Base-by-base conservation (phyloP, 1,284 basidiomycete genomes). In the Ganoderma leucocontextum region DNA sequence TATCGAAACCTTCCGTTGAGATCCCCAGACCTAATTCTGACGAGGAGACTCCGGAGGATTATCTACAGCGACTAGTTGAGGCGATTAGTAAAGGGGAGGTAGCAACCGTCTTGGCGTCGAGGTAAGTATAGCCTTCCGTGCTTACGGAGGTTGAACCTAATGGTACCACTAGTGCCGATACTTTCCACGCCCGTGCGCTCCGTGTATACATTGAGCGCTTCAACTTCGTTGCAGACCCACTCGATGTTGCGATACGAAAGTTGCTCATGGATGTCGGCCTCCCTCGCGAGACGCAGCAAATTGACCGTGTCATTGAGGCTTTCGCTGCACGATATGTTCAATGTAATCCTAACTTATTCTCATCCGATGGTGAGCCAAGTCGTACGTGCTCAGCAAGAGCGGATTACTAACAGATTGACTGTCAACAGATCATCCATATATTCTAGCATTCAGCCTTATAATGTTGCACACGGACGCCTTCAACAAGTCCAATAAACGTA, bases 391-490 rank as follows among this genome's bases (percentile, higher is more conserved):
- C 49, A 39, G 13, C 17, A 25, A 10, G 10, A 7, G 7, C 29
- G 25, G 6, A 42, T 57, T 19, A 36, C 35, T 41, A 12, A 61
- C n/a, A 33, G 38, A 42, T 4, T 33, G 5, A 33, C 4, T 53
- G 7, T 36, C 10, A 22, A 25, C 65, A 95, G 97, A 99, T 77
- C 95, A 98, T 76, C 93, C 97, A 6, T 99, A 99, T 82, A 94
- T 99, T 59, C 84, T 99, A 53, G 95, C 97, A 15, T 99, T 99
- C 82, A 98, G 97, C 74, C 85, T 99, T 76, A 98, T 99, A 79
- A 99, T 99, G 96, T 85, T 99, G 58, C 97, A 99, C 78, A 99
- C 98, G 13, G 97, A 99, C 78, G 94, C 93, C 1, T 99, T 99
- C 85, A 99, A 99, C 82, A 95, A 93, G 81, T 96, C 95, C 73